Conservation (phyloP, 257 asterid genomes). For the Solanum habrochaites region DNA sequence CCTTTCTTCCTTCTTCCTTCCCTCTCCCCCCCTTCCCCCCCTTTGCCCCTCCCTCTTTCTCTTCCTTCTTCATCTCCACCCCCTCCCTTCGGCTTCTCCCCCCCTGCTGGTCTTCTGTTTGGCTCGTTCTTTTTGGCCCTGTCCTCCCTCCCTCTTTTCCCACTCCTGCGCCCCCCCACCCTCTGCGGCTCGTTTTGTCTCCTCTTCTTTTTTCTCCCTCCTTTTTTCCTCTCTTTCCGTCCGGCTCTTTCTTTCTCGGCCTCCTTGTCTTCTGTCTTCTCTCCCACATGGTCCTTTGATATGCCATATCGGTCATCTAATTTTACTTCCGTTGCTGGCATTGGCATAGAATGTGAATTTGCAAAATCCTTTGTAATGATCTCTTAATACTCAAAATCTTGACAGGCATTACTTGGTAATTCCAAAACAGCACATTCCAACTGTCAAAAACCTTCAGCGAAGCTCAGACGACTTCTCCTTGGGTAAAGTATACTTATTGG, state of each 20-base stretch:
- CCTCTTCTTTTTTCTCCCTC: background rate
- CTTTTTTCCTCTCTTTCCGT: background rate
- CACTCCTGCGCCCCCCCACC: too few species aligned
- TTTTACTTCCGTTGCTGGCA: background rate
- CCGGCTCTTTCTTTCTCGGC: background rate
- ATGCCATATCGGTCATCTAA: background rate
- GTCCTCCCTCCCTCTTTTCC: too few species aligned
- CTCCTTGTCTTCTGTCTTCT: background rate
- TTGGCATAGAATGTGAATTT: background rate
- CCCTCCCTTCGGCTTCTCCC: too few species aligned
- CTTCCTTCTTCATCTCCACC: too few species aligned
- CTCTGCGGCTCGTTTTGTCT: background rate
- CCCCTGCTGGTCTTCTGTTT: background rate
- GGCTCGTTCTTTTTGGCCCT: background rate
- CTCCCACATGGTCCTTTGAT: too few species aligned
- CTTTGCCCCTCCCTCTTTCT: too few species aligned
- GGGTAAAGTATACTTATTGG: conserved; percentile 20
- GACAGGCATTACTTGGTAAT: conserved; percentile 88
- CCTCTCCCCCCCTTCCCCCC: too few species aligned
- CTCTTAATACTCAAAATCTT: background rate
- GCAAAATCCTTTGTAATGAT: background rate
- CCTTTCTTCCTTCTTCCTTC: too few species aligned
- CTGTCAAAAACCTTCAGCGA: conserved; percentile 51
- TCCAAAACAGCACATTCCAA: conserved; percentile 71
- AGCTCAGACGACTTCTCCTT: conserved; percentile 45